These are phyloP conservation scores for Pelargonium hybrid DNA, from an alignment of 441 rosid genomes.

Conservation along the genomic window DNA sequence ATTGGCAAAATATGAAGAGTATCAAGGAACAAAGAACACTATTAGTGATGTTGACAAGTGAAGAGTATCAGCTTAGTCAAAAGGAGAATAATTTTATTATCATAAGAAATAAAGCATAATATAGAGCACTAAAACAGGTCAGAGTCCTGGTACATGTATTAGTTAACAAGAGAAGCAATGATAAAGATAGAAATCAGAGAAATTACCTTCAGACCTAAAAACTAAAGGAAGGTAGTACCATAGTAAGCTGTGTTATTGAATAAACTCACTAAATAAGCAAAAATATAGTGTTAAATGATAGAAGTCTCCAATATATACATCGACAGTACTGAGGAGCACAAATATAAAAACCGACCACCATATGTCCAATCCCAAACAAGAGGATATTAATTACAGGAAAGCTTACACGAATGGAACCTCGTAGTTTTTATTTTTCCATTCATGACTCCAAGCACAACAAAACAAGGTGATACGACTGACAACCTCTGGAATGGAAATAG, in stretches of 20 bases:
- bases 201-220: not conserved
- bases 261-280: not conserved
- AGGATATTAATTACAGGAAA: not conserved
- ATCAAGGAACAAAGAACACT: too few species aligned
- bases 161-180: not conserved
- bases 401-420: not conserved
- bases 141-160: not conserved
- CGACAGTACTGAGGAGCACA: not conserved
- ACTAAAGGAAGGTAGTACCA: not conserved
- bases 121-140: not conserved
- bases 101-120: not conserved
- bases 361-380: not conserved
- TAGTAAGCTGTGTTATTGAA: not conserved
- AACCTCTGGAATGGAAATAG: not conserved
- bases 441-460: not conserved
- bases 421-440: not conserved
- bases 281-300: not conserved
- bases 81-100: not conserved
- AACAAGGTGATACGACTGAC: not conserved
- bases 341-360: not conserved
- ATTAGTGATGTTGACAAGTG: not conserved
- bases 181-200: not conserved
- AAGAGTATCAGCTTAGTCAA: not conserved
- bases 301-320: not conserved
- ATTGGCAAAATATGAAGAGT: conserved; percentile 5